Conservation (phyloP, 352 stramenopile genomes). For the Thraustochytrium aureum region DNA sequence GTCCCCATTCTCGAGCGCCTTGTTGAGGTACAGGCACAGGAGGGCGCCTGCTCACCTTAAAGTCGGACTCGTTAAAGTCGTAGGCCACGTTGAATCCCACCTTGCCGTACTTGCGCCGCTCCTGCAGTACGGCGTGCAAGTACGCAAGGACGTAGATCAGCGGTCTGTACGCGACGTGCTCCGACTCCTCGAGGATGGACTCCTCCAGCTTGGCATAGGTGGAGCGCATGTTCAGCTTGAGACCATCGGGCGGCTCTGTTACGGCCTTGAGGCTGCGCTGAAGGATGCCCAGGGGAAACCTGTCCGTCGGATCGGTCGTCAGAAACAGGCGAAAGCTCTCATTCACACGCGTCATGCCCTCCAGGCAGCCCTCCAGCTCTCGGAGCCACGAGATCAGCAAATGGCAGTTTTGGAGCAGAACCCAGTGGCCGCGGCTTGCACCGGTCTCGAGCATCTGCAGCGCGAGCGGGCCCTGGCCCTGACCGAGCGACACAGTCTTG, state of each 20-base stretch:
- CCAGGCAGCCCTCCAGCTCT: constrained; percentile 86
- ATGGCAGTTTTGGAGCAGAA: constrained; percentile 94
- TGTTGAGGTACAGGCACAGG: constrained; percentile 88
- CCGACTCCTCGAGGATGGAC: constrained; percentile 84
- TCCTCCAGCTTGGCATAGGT: constrained; percentile 87
- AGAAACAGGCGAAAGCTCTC: constrained; percentile 94
- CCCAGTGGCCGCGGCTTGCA: constrained; percentile 64
- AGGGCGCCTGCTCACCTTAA: constrained; percentile 86
- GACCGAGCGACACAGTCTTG: constrained; percentile 83
- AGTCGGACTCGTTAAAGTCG: constrained; percentile 96
- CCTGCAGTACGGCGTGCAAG: constrained; percentile 90
- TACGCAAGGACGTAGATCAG: constrained; percentile 94
- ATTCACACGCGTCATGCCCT: constrained; percentile 83
- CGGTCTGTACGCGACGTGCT: constrained; percentile 82
- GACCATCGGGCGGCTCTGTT: constrained; percentile 88
- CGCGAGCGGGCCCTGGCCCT: constrained; percentile 87
- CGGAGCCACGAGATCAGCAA: constrained; percentile 88
- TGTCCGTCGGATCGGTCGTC: constrained; percentile 90
- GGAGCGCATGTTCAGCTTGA: constrained; percentile 96
- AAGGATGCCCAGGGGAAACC: constrained; percentile 91
- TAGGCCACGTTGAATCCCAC: constrained; percentile 97
- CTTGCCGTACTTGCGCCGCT: constrained; percentile 94
- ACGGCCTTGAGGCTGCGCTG: constrained; percentile 94
- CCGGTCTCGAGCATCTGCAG: constrained; percentile 90
- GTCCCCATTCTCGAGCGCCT: constrained; percentile 84